Base-by-base conservation (phyloP, 202 grass and related monocot genomes). In the Schoenoplectus triqueter region DNA sequence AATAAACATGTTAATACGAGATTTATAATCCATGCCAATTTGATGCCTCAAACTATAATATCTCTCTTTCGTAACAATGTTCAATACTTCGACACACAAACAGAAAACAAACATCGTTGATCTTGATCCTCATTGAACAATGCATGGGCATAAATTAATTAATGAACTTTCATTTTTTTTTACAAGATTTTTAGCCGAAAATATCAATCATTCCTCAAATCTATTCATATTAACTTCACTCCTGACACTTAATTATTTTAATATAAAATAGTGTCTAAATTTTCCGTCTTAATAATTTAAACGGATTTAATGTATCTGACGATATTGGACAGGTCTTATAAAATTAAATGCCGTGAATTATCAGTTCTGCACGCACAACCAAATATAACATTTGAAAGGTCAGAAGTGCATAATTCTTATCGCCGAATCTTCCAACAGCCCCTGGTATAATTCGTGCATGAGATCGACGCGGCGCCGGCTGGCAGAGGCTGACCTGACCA, bases 351-450 rank as follows among this genome's bases (percentile, higher is more conserved):
- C 73, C 40, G 52, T 31, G 59, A 41, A 11, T 57, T n/a, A 10
- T 78, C 1, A 78, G 10, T 78, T 60, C 3, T 22, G 2, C 1
- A 3, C 31, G 31, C 3, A 6, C 15, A 31, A n/a, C 15, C 6
- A 59, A 78, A 59, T 41, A 15, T 42, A 74, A 71, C 1, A 74
- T 39, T 31, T 11, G 0, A 4, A 57, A 77, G 51, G 73, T 2
- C 51, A 41, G 57, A 77, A 0, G 51, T 57, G 51, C 6, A 77
- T 78, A 78, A 78, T 60, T 78, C 4, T 44, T 7, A 17, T 60
- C 54, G 17, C 52, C 54, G 74, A 60, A 78, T 60, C 74, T 78
- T 60, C 74, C 20, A 52, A 78, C 74, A 78, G 74, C 54, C 74
- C 42, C 31, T 31, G 73, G 74, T 18, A 59, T 61, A 15, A 78